A percentile compares a stretch with the other conserved stretches of the same genome.
Evolutionary conservation across 352 stramenopile genomes (phyloP).

Genomic region (Globisporangium radiosum): DNA sequence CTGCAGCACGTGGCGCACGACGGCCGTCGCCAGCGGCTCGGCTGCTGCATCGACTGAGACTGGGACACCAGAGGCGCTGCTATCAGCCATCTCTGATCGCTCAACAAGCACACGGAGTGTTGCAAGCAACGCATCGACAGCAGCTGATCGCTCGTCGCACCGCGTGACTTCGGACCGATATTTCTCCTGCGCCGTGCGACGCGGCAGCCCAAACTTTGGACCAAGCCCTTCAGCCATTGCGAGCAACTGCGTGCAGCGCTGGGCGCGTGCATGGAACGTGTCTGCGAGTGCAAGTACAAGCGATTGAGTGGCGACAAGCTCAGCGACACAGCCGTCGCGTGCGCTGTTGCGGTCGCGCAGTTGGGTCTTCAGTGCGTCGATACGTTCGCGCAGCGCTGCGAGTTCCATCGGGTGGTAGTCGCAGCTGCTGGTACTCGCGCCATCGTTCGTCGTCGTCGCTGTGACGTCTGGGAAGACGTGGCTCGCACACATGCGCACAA

Average conservation of each 20-base stretch:
- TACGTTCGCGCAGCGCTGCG: slow-evolving; percentile 25
- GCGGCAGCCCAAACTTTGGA: slow-evolving; percentile 84
- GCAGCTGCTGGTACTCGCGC: slow-evolving; percentile 40
- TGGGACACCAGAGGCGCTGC: background rate
- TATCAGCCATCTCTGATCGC: slow-evolving; percentile 7
- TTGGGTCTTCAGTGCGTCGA: slow-evolving; percentile 33
- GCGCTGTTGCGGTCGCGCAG: slow-evolving; percentile 25
- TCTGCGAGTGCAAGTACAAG: slow-evolving; percentile 26
- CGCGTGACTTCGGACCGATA: slow-evolving; percentile 80
- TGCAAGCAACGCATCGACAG: slow-evolving; percentile 56
- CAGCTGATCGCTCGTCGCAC: slow-evolving; percentile 57
- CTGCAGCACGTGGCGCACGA: slow-evolving; percentile 37
- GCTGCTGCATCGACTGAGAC: too few species aligned
- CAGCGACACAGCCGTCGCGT: slow-evolving; percentile 28
- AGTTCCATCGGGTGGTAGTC: slow-evolving; percentile 85
- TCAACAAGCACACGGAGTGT: slow-evolving; percentile 38
- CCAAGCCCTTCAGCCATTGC: slow-evolving; percentile 87
- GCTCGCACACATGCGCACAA: slow-evolving; percentile 35
- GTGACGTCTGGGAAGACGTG: slow-evolving; percentile 61
- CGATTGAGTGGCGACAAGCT: slow-evolving; percentile 26
- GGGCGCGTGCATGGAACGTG: slow-evolving; percentile 64
- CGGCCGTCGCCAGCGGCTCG: slow-evolving; percentile 8
- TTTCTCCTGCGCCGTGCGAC: slow-evolving; percentile 75
- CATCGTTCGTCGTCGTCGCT: slow-evolving; percentile 28
- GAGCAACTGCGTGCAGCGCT: slow-evolving; percentile 67